phyloP scores from a whole-genome alignment of 176 grass and related monocot species.

The Oryza meridionalis region DNA sequence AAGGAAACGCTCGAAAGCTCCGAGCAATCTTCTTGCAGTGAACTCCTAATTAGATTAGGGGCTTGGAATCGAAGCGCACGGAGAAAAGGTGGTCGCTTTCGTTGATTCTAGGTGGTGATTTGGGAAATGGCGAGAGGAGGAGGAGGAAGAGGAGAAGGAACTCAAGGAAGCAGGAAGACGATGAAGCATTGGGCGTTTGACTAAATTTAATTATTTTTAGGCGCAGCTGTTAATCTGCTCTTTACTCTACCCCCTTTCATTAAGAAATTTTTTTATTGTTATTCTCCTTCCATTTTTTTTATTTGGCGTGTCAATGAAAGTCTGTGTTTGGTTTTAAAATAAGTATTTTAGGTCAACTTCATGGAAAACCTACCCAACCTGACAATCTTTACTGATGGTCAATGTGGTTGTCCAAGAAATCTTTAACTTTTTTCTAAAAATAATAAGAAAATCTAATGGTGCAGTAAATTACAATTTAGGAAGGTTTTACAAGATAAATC shows the following conservation, averaged over 20 bases:
- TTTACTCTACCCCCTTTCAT: background rate
- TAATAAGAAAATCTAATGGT: background rate
- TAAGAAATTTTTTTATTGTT: background rate
- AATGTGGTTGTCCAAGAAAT: background rate
- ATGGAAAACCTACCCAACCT: background rate
- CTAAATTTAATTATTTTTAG: conserved; percentile 40
- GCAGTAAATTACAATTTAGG: background rate
- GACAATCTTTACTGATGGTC: background rate
- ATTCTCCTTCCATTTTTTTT: background rate
- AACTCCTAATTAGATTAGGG: background rate
- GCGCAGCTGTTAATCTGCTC: conserved; percentile 25
- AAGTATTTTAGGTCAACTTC: background rate
- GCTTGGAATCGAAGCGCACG: background rate
- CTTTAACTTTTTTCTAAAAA: background rate
- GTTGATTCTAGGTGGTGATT: conserved; percentile 18
- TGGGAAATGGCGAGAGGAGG: conserved; percentile 26
- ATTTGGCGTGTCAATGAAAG: background rate
- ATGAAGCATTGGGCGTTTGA: conserved; percentile 47
- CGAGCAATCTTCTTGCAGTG: background rate
- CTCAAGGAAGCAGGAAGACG: conserved; percentile 26
- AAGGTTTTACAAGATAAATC: background rate
- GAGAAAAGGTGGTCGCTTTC: background rate
- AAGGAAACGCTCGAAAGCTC: background rate
- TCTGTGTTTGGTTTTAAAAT: background rate
- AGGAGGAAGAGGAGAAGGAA: background rate